Conservation (phyloP, 2,329 filamentous ascomycete species). For the Thelonectria blattea region DNA sequence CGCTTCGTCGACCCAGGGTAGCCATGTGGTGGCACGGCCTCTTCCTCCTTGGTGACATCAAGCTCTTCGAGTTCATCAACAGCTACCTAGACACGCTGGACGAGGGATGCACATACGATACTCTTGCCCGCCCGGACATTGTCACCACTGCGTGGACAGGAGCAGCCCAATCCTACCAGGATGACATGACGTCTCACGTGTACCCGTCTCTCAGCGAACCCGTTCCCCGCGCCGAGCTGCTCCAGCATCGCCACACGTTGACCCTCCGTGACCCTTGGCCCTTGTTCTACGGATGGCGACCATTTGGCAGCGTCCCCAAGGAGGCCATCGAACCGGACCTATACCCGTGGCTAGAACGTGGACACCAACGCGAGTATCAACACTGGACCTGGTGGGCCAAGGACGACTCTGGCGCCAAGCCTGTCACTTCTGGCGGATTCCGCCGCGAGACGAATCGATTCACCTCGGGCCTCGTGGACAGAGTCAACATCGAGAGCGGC, state of each 20-base stretch:
- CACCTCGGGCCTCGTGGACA: slow-evolving; percentile 24
- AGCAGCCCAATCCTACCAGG: slow-evolving; percentile 35
- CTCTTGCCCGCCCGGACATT: slow-evolving; percentile 37
- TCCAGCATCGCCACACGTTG: slow-evolving; percentile 36
- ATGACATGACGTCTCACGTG: slow-evolving; percentile 14
- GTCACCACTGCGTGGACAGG: slow-evolving; percentile 37
- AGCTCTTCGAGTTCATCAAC: slow-evolving; percentile 30
- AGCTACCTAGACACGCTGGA: slow-evolving; percentile 36
- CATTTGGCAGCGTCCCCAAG: slow-evolving; percentile 32
- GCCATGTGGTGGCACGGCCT: slow-evolving; percentile 40
- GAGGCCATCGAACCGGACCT: slow-evolving; percentile 34
- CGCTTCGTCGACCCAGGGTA: slow-evolving; percentile 36
- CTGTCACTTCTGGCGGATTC: slow-evolving; percentile 27
- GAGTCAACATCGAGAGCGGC: slow-evolving; percentile 26
- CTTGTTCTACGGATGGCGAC: slow-evolving; percentile 38
- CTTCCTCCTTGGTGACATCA: slow-evolving; percentile 34
- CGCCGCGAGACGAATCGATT: slow-evolving; percentile 28
- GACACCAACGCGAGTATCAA: slow-evolving; percentile 33
- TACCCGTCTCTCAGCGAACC: slow-evolving; percentile 25
- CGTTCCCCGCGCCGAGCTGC: slow-evolving; percentile 31
- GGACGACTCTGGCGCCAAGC: slow-evolving; percentile 23
- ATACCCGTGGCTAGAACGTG: slow-evolving; percentile 37
- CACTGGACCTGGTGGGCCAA: slow-evolving; percentile 39
- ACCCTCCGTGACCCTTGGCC: slow-evolving; percentile 38
- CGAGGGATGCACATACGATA: slow-evolving; percentile 36